These are phyloP conservation scores for Euryodendron excelsum DNA, from an alignment of 148 eudicot genomes.

Conservation along the genomic window DNA sequence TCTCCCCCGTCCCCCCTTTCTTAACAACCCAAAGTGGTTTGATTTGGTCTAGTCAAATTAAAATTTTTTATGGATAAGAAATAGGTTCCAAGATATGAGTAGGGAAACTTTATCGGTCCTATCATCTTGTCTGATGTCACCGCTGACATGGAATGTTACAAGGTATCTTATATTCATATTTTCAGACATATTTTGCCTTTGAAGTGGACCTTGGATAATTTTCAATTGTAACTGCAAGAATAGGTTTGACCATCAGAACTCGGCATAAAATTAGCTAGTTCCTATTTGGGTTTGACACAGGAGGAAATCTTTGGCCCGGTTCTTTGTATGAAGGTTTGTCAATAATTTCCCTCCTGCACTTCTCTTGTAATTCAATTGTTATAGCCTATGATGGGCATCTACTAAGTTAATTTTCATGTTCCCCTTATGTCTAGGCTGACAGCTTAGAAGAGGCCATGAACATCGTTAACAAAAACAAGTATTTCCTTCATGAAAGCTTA, in stretches of 20 bases:
- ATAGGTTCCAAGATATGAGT: slow-evolving; percentile 92
- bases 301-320: slow-evolving; percentile 99
- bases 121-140: slow-evolving; percentile 84
- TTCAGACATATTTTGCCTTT: neutral
- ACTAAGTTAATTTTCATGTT: neutral
- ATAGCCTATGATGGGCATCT: neutral
- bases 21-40: too few relatives aligned
- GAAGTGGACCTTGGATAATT: neutral
- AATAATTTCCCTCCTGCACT: too few relatives aligned
- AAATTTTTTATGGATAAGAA: slow-evolving; percentile 10
- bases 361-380: slow-evolving; percentile 1
- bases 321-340: too few relatives aligned
- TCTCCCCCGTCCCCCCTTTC: too few relatives aligned
- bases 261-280: neutral
- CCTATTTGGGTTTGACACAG: slow-evolving; percentile 35
- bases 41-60: neutral
- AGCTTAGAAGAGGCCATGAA: too few relatives aligned
- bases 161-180: too few relatives aligned
- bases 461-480: too few relatives aligned
- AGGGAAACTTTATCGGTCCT: slow-evolving; percentile 92
- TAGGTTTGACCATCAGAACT: neutral
- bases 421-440: slow-evolving; percentile 56
- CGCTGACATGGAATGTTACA: slow-evolving; percentile 90
- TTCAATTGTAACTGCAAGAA: neutral
- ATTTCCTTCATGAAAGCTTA: too few relatives aligned